Base-by-base conservation (phyloP, 2,329 filamentous ascomycete species). In the Lachnum nothofagi region DNA sequence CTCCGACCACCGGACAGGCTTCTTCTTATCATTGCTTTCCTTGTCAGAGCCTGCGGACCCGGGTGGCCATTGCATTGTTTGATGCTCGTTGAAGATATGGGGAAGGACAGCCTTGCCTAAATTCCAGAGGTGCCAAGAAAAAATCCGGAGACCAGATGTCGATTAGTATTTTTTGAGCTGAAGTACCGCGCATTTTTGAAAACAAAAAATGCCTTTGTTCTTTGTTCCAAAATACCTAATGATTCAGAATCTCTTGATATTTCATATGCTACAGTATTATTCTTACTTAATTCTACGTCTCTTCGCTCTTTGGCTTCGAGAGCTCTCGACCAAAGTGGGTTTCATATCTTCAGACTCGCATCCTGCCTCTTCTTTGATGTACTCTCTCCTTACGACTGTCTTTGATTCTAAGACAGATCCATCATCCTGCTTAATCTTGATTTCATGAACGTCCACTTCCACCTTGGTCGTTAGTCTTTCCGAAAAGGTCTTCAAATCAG, bases 401-500 rank as follows among this genome's bases (percentile, higher is more conserved):
- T 57, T 59, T 10, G 50, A 42, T 38, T 61, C 54, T 12, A 56
- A 14, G 2, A 55, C n/a, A n/a, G 10, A 48, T n/a, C 49, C 55
- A 12, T 55, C 49, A 46, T 64, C 63, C 45, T 62, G 55, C 44
- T 68, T 62, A 19, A 63, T 60, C 53, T 66, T 67, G 27, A 60
- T 56, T 37, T 67, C 65, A 25, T 74, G 70, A 39, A 72, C 68
- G 48, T 77, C 72, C 19, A 78, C 61, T 55, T 76, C 72, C 7
- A 65, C 65, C 58, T 77, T 76, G 3, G 63, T 68, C 1, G 71
- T 67, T 23, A 56, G 63, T 65, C 58, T 56, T 72, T 88, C 85
- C 0, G 90, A 85, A 62, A 97, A 97, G 0, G 88, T 80, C 63
- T 82, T 86, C 48, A 98, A 68, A 63, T 98, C 91, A 0, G 93